Conservation (phyloP, 2,329 filamentous ascomycete species). For the Gnomoniopsis smithogilvyi region DNA sequence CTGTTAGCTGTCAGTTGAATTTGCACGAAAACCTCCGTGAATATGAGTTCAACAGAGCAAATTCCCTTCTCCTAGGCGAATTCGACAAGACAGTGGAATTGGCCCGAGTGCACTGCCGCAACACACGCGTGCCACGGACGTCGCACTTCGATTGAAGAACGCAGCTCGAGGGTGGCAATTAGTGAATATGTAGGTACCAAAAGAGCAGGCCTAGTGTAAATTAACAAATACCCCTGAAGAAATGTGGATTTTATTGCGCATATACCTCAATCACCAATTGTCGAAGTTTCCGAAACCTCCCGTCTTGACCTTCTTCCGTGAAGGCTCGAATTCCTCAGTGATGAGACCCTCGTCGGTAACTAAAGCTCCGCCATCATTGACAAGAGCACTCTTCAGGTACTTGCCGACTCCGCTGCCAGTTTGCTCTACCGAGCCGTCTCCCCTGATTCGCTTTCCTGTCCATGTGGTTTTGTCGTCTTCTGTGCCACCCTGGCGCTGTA, state of each 20-base stretch:
- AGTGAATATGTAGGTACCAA: background rate
- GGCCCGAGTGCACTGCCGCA: background rate
- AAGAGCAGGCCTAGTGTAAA: background rate
- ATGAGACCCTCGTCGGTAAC: conserved; percentile 48
- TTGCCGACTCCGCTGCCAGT: conserved; percentile 63
- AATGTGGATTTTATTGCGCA: conserved; percentile 3
- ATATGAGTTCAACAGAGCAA: background rate
- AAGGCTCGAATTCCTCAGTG: conserved; percentile 66
- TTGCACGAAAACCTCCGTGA: background rate
- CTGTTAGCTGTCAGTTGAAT: background rate
- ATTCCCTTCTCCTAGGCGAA: background rate
- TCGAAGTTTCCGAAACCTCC: conserved; percentile 95
- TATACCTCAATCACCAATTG: conserved; percentile 59
- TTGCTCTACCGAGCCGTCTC: conserved; percentile 54
- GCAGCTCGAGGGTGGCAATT: background rate
- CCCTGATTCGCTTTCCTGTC: conserved; percentile 87
- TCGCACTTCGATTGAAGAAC: background rate
- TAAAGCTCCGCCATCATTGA: conserved; percentile 19
- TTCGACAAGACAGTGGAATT: background rate
- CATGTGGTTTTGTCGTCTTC: conserved; percentile 91
- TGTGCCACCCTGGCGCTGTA: conserved; percentile 63
- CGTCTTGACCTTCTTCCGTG: conserved; percentile 75
- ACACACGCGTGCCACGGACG: background rate
- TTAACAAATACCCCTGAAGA: conserved; percentile 7
- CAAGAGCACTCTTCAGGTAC: conserved; percentile 67